Percentiles rank a stretch among this genome's conserved stretches.
Evolutionary conservation across 2,329 filamentous ascomycete genomes (phyloP).

Genomic region (Botrytis cinerea): DNA sequence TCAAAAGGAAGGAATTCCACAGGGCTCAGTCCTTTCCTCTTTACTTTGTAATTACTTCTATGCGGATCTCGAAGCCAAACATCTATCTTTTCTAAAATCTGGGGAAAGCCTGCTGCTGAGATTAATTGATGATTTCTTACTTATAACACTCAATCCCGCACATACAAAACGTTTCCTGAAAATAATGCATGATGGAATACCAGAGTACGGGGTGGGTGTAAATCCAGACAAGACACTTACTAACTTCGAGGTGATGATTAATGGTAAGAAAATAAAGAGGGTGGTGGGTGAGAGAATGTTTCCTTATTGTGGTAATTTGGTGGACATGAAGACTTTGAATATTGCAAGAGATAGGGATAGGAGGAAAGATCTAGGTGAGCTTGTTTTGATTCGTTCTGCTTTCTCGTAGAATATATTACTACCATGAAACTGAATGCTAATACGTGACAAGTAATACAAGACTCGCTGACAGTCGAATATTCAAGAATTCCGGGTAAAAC

Average conservation of each 20-base stretch:
- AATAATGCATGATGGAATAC: constrained; percentile 76
- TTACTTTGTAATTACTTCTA: constrained; percentile 96
- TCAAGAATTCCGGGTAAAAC: constrained; percentile 70
- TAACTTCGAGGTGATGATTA: constrained; percentile 72
- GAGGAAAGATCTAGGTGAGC: constrained; percentile 53
- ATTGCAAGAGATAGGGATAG: constrained; percentile 68
- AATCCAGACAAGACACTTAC: constrained; percentile 77
- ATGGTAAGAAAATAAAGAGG: constrained; percentile 54
- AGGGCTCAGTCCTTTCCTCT: constrained; percentile 86
- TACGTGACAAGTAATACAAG: constrained; percentile 52
- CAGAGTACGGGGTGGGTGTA: constrained; percentile 77
- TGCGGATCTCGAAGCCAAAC: constrained; percentile 73
- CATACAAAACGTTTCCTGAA: constrained; percentile 74
- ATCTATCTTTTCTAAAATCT: constrained; percentile 65
- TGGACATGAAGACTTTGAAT: constrained; percentile 74
- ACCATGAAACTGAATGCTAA: not conserved
- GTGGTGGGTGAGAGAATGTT: constrained; percentile 56
- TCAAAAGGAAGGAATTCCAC: constrained; percentile 86
- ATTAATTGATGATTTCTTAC: constrained; percentile 88
- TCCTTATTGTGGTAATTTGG: constrained; percentile 83
- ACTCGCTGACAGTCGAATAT: constrained; percentile 79
- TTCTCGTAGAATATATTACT: not conserved
- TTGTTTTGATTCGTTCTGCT: not conserved
- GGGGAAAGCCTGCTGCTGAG: constrained; percentile 70
- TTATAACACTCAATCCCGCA: constrained; percentile 70